phyloP scores from a whole-genome alignment of 108 stramenopile genomes.

The Stephanodiscus minutulus region DNA sequence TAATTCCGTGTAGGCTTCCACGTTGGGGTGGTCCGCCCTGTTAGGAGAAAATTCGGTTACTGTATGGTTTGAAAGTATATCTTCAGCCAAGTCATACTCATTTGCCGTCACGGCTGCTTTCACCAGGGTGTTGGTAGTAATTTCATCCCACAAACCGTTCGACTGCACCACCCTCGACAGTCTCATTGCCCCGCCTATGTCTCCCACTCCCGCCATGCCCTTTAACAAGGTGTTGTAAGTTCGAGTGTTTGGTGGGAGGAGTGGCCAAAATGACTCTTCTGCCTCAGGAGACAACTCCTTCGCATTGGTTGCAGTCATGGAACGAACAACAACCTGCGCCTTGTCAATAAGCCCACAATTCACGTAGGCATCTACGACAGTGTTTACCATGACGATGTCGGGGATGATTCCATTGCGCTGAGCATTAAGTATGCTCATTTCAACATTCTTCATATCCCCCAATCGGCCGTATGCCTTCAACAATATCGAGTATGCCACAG shows the following conservation, averaged over 20 bases:
- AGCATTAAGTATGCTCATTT: conserved; percentile 59
- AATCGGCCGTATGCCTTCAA: conserved; percentile 74
- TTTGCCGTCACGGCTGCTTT: conserved; percentile 64
- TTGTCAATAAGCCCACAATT: conserved; percentile 65
- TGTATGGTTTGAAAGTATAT: conserved; percentile 57
- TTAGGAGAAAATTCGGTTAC: background rate
- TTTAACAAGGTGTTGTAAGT: conserved; percentile 84
- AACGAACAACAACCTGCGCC: conserved; percentile 56
- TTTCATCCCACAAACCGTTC: conserved; percentile 68
- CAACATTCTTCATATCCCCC: conserved; percentile 63
- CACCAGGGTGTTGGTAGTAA: conserved; percentile 84
- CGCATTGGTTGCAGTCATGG: conserved; percentile 30
- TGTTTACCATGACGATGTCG: conserved; percentile 71
- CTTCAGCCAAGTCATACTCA: conserved; percentile 69
- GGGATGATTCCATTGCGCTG: conserved; percentile 53
- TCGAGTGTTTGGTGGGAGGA: conserved; percentile 60
- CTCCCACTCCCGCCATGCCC: conserved; percentile 63
- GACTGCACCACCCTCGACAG: conserved; percentile 54
- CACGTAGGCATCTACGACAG: conserved; percentile 79
- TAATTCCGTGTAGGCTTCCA: conserved; percentile 84
- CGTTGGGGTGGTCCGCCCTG: conserved; percentile 64
- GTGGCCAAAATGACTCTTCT: conserved; percentile 25
- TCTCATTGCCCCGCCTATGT: conserved; percentile 45
- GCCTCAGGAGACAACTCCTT: conserved; percentile 11
- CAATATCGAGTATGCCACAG: conserved; percentile 78